These are phyloP conservation scores for Chaetomium cochliodes DNA, from an alignment of 495 filamentous ascomycete species.

Conservation along the genomic window DNA sequence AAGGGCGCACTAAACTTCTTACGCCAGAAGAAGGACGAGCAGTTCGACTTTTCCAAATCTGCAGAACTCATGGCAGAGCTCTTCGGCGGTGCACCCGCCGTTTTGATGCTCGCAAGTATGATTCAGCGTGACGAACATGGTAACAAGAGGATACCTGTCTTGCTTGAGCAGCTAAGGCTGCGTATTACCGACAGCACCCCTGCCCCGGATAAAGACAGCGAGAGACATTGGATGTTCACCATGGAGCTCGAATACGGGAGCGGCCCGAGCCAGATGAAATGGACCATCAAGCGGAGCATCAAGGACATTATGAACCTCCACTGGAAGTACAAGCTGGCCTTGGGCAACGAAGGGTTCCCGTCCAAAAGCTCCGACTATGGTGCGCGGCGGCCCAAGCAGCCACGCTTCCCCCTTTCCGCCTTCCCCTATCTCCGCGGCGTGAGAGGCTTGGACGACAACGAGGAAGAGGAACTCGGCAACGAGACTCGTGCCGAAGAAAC, in stretches of 20 bases:
- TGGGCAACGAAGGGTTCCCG: conserved; percentile 75
- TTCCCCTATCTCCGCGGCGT: conserved; percentile 87
- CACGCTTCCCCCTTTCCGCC: conserved; percentile 84
- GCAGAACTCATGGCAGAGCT: conserved; percentile 95
- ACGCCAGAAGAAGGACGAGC: conserved; percentile 77
- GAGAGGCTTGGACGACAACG: conserved; percentile 74
- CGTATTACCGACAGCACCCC: conserved; percentile 73
- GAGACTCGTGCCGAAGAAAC: conserved; percentile 48
- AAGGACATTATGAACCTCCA: conserved; percentile 92
- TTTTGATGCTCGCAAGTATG: conserved; percentile 91
- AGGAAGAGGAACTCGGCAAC: conserved; percentile 69
- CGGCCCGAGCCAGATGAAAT: conserved; percentile 93
- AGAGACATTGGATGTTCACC: conserved; percentile 81
- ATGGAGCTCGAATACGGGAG: conserved; percentile 96
- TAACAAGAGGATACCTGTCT: conserved; percentile 88
- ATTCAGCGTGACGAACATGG: conserved; percentile 96
- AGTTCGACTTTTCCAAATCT: conserved; percentile 90
- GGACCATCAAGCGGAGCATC: conserved; percentile 84
- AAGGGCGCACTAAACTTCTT: conserved; percentile 82
- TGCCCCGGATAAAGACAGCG: conserved; percentile 60
- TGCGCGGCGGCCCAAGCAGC: conserved; percentile 64
- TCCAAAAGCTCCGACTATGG: conserved; percentile 39
- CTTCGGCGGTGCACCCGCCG: conserved; percentile 85
- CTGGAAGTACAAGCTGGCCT: conserved; percentile 81
- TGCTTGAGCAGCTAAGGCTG: conserved; percentile 93